These are phyloP conservation scores for Phtheirospermum japonicum DNA, from an alignment of 257 asterid genomes.

Conservation along the genomic window DNA sequence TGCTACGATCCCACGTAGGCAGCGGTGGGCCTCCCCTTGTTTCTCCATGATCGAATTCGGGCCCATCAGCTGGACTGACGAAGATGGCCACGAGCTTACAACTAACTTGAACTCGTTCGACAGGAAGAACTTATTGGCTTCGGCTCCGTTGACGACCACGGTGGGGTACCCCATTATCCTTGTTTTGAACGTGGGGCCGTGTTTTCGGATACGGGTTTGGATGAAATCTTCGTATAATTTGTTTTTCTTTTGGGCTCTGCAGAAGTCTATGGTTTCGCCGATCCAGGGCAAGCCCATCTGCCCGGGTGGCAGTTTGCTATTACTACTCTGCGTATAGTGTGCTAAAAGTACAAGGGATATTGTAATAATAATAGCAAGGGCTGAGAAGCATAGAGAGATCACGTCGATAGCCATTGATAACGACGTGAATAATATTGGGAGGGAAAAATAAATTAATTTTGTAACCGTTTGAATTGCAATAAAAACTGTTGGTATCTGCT, in stretches of 20 bases:
- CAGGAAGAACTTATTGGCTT: slow-evolving; percentile 76
- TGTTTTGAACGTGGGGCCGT: slow-evolving; percentile 74
- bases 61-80: slow-evolving; percentile 84
- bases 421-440: slow-evolving; percentile 14
- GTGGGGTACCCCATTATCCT: slow-evolving; percentile 76
- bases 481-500: neutral
- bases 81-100: slow-evolving; percentile 90
- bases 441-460: neutral
- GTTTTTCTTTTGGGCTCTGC: slow-evolving; percentile 68
- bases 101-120: slow-evolving; percentile 84
- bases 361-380: slow-evolving; percentile 25
- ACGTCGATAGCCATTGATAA: slow-evolving; percentile 36
- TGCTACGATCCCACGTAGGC: slow-evolving; percentile 68
- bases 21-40: slow-evolving; percentile 66
- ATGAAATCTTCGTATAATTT: slow-evolving; percentile 64
- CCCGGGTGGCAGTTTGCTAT: slow-evolving; percentile 62
- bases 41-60: slow-evolving; percentile 80
- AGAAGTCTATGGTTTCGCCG: slow-evolving; percentile 78
- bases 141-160: slow-evolving; percentile 75
- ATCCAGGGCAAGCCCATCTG: slow-evolving; percentile 75
- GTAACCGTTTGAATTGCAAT: neutral
- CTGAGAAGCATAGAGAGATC: slow-evolving; percentile 29
- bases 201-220: slow-evolving; percentile 47
- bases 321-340: slow-evolving; percentile 19
- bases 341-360: slow-evolving; percentile 30